Base-by-base conservation (phyloP, 768 basidiomycete genomes). In the Sistotremastrum suecicum region DNA sequence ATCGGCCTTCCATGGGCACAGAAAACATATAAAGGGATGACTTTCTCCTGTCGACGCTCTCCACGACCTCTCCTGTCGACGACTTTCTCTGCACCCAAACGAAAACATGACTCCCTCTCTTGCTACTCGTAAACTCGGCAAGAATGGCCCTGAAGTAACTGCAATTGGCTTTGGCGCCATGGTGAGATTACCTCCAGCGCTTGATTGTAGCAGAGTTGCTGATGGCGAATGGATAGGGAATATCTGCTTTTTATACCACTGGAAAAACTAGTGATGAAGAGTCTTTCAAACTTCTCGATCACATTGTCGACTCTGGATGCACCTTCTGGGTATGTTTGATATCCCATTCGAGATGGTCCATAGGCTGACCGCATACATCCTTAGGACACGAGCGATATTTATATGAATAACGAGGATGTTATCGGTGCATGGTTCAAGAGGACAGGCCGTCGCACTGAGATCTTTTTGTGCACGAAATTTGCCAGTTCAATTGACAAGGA, bases 81-180 rank as follows among this genome's bases (percentile, higher is more conserved):
- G 20, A 20, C 20, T 20, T 20, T 20, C 20, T 20, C 20, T 20
- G 20, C 20, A 20, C 20, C 20, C 20, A 20, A 20, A 20, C 1
- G 20, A 20, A 20, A 20, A 20, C 20, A 20, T 20, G 20, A 20
- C 20, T 20, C 20, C 20, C 20, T 20, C 20, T 20, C 20, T 20
- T 20, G 20, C 51, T 33, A 52, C 54, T 37, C 54, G 55, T 28
- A 45, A 44, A 11, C 55, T 61, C 10, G 59, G 60, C 30, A 50
- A 43, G 40, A 55, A 58, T 47, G 59, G 59, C 5, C 59, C 59
- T 3, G 39, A 20, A n/a, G 59, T 61, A 37, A 53, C 53, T 34
- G 56, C 59, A 3, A 53, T 60, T 8, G 60, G 60, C 9, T 47
- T 58, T 39, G 60, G 60, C 20, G 51, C 56, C 4, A 58, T 55